Evolutionary conservation across 768 basidiomycete genomes (phyloP), one percentile per base, ranked within the genome.

Genomic region (Mycena alexandri): DNA sequence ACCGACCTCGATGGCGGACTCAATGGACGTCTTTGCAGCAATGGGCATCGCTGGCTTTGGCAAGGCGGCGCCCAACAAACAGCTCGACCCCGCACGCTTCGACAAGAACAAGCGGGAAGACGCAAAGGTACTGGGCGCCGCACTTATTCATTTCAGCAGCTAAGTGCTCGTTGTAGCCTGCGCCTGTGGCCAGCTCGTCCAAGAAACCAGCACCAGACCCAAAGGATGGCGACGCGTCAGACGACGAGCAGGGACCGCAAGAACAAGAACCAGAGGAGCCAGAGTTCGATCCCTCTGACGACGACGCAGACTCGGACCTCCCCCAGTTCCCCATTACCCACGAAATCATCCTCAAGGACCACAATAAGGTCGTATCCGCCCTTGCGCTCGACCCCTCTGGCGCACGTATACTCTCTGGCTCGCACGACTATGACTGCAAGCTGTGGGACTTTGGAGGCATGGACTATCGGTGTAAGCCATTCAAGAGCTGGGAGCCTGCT

Each of bases 371-470:
- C 59, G 90, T 99, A 21, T 95, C 96, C 24, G 95, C 98, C 5
- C 83, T 99, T 21, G 86, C 95, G 0, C 82, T 99, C 52, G 98
- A 99, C 79, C 94, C 96, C 9, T 94, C 96, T 22, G 98, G 98
- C 64, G 96, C 97, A 14, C 89, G 98, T 41, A 81, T 99, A 34
- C 80, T 94, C 19, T 93, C 94, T 11, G 98, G 98, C 17, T 94
- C 94, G 21, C 92, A 99, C 80, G 98, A 99, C 78, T 99, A 99
- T 76, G 98, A 99, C 79, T 91, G 93, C 79, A 99, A 99, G 81
- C 79, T 99, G 60, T 99, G 97, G 96, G 98, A 99, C 79, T 99
- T 99, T 79, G 97, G 97, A 72, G 98, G 98, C 17, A 99, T 99
- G 98, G 93, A 94, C 75, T 82, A 85, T 68, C 82, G 89, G 70